A percentile compares a stretch with the other conserved stretches of the same genome.
These are phyloP conservation scores for Nissolia schottii DNA, from an alignment of 306 rosid genomes.

Conservation along the genomic window DNA sequence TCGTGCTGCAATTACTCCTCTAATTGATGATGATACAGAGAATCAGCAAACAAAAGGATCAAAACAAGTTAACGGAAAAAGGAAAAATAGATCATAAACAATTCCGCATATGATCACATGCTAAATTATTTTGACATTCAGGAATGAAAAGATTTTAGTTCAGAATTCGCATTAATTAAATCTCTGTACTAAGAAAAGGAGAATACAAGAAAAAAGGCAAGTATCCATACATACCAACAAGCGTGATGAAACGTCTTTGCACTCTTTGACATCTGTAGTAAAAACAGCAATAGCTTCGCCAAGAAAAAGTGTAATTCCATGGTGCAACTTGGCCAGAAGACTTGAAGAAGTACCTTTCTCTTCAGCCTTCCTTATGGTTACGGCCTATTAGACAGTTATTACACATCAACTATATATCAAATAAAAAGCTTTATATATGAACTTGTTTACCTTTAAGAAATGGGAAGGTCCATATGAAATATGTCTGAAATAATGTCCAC, in stretches of 20 bases:
- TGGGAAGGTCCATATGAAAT: not conserved
- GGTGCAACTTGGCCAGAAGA: constrained; percentile 75
- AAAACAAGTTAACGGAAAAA: not conserved
- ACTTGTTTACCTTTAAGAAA: too few relatives aligned
- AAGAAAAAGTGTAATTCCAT: constrained; percentile 62
- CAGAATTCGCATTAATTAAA: not conserved
- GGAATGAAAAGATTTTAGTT: not conserved
- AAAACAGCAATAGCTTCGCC: constrained; percentile 47
- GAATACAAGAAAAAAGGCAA: not conserved
- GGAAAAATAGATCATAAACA: not conserved
- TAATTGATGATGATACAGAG: too few relatives aligned
- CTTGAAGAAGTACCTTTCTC: constrained; percentile 54
- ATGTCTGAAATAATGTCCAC: not conserved
- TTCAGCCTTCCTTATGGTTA: constrained; percentile 68
- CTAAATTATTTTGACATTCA: not conserved
- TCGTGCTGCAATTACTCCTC: too few relatives aligned
- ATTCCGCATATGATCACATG: not conserved
- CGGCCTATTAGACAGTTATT: constrained; percentile 48
- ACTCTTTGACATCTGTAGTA: constrained; percentile 26
- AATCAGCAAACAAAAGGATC: not conserved
- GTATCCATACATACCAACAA: constrained; percentile 54
- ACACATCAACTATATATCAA: constrained; percentile 1
- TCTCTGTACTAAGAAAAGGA: not conserved
- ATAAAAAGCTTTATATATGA: too few relatives aligned
- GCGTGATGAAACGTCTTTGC: constrained; percentile 42